Conservation (phyloP, 805 yeast species). For the Schizosaccharomyces osmophilus region DNA sequence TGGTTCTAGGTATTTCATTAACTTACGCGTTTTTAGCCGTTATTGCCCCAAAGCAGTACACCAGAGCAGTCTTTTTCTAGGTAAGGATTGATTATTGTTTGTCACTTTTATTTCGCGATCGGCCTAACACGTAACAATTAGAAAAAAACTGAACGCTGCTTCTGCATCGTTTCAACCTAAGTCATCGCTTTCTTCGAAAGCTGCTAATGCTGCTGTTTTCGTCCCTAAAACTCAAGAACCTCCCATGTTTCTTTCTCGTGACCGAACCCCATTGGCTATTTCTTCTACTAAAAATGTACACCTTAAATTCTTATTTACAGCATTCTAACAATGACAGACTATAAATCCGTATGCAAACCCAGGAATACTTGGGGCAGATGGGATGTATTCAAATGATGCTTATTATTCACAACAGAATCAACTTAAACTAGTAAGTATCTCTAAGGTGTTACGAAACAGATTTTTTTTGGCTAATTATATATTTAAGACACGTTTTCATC, state of each 20-base stretch:
- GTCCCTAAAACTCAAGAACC: neutral
- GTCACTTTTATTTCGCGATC: neutral
- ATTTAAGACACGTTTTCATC: constrained; percentile 12
- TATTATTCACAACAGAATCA: neutral
- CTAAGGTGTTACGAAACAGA: neutral
- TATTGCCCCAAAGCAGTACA: neutral
- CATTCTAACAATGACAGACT: neutral
- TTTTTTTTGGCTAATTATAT: too few relatives aligned
- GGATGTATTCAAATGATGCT: neutral
- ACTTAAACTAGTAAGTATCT: neutral
- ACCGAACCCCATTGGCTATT: neutral
- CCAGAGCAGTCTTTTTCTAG: neutral
- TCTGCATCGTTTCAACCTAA: constrained; percentile 31
- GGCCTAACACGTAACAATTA: neutral
- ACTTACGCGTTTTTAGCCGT: too few relatives aligned
- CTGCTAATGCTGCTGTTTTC: constrained; percentile 1
- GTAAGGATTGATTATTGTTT: neutral
- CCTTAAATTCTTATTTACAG: neutral
- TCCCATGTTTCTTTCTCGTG: neutral
- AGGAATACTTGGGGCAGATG: neutral
- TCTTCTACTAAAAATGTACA: neutral
- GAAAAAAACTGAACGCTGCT: constrained; percentile 25
- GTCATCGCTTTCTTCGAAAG: neutral
- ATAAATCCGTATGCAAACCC: constrained; percentile 11
- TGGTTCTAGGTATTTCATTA: too few relatives aligned